phyloP scores from a whole-genome alignment of 306 rosid genomes.

The Prunus salicina region DNA sequence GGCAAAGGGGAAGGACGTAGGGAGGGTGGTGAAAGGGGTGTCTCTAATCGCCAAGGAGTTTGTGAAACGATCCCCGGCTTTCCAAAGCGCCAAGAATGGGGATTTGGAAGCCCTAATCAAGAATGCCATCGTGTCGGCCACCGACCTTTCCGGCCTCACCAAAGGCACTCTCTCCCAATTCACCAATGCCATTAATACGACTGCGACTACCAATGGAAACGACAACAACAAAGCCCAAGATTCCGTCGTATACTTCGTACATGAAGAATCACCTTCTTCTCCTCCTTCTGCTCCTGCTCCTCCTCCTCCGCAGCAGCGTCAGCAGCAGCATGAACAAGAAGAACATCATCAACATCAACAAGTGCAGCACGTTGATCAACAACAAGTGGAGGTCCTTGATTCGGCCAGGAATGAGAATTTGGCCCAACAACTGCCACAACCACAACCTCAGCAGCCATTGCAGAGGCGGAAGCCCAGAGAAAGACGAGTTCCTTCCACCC shows the following conservation, averaged over 20 bases:
- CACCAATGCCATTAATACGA: conserved; percentile 13
- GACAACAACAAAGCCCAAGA: conserved; percentile 8
- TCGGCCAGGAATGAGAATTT: neutral
- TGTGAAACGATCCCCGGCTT: conserved; percentile 38
- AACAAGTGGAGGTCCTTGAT: neutral
- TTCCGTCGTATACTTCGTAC: conserved; percentile 53
- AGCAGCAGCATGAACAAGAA: neutral
- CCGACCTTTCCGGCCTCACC: conserved; percentile 78
- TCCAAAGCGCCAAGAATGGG: conserved; percentile 29
- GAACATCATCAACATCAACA: neutral
- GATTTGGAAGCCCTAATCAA: conserved; percentile 50
- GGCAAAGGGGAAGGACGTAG: conserved; percentile 10
- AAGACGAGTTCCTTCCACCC: conserved; percentile 55
- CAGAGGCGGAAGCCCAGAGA: conserved; percentile 47
- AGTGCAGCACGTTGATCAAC: neutral
- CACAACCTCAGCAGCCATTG: neutral
- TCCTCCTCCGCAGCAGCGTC: conserved; percentile 1
- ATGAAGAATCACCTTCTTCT: neutral
- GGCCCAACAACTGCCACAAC: neutral
- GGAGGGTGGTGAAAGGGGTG: conserved; percentile 58
- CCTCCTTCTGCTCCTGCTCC: conserved; percentile 2
- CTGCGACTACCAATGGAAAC: neutral
- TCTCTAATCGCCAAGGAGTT: conserved; percentile 70
- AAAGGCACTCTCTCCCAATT: conserved; percentile 55
- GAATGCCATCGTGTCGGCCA: conserved; percentile 55